Evolutionary conservation across 345 rosid genomes (phyloP).

Genomic region (Citrus australasica): DNA sequence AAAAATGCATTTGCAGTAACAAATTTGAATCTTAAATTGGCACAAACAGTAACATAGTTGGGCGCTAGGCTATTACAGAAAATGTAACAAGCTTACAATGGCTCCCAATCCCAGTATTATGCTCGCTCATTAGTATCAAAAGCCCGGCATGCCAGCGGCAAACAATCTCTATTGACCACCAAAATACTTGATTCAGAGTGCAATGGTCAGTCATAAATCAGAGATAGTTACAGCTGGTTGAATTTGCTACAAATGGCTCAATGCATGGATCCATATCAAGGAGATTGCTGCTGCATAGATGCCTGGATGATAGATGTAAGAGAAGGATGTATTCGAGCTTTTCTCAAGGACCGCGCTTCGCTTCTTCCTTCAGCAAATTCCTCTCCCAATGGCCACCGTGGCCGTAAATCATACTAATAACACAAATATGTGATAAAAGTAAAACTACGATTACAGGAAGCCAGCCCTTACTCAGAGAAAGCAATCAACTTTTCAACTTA

Average conservation of each 20-base stretch:
- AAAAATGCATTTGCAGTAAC: not conserved
- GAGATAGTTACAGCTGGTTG: not conserved
- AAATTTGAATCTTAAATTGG: not conserved
- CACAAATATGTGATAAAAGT: not conserved
- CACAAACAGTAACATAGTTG: not conserved
- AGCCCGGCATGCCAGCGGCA: not conserved
- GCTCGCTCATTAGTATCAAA: not conserved
- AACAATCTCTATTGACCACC: not conserved
- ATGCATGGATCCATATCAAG: not conserved
- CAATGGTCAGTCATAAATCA: not conserved
- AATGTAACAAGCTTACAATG: not conserved
- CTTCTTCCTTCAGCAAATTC: slow-evolving; percentile 82
- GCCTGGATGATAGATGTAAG: slow-evolving; percentile 82
- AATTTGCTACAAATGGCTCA: not conserved
- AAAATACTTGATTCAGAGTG: not conserved
- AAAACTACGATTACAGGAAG: not conserved
- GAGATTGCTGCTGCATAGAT: slow-evolving; percentile 25
- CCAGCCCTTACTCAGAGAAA: not conserved
- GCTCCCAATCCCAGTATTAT: not conserved
- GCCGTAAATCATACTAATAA: slow-evolving; percentile 78
- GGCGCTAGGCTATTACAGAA: not conserved
- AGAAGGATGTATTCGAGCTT: slow-evolving; percentile 76
- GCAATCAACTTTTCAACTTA: slow-evolving; percentile 20
- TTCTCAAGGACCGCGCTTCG: slow-evolving; percentile 71
- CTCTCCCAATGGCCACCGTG: slow-evolving; percentile 95